A percentile compares a stretch with the other conserved stretches of the same genome.
Conservation (phyloP, 75 land plant genomes). For the Sequoiadendron giganteum region DNA sequence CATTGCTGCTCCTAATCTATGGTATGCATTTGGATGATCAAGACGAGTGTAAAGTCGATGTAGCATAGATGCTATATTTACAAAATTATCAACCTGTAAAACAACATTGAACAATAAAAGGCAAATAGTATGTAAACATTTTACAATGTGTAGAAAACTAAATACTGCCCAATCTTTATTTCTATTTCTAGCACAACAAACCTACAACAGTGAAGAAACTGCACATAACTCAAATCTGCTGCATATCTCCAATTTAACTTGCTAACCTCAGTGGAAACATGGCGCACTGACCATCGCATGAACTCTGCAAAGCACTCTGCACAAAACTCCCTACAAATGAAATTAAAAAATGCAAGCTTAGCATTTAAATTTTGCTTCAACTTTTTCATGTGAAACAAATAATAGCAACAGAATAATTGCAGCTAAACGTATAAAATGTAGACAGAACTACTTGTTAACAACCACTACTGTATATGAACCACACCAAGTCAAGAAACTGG, state of each 20-base stretch:
- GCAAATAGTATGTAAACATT: not conserved
- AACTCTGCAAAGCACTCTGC: constrained; percentile 48
- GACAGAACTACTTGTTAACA: not conserved
- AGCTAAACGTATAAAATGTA: not conserved
- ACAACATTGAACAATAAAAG: not conserved
- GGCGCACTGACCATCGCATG: constrained; percentile 48
- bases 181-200: not conserved
- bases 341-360: not conserved
- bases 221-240: not conserved
- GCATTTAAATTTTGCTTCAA: not conserved
- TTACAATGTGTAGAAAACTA: not conserved
- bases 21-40: constrained; percentile 55
- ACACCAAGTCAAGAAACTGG: not conserved
- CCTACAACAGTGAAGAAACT: not conserved
- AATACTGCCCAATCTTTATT: not conserved
- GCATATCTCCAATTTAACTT: not conserved
- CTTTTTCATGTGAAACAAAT: not conserved
- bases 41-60: constrained; percentile 44
- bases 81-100: constrained; percentile 40
- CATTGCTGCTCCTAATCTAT: constrained; percentile 50
- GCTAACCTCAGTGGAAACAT: constrained; percentile 44
- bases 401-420: not conserved
- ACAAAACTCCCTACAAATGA: constrained; percentile 38
- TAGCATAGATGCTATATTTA: constrained; percentile 50
- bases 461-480: not conserved